phyloP scores from a whole-genome alignment of 1,284 basidiomycete species.

The Coniophora puteana region DNA sequence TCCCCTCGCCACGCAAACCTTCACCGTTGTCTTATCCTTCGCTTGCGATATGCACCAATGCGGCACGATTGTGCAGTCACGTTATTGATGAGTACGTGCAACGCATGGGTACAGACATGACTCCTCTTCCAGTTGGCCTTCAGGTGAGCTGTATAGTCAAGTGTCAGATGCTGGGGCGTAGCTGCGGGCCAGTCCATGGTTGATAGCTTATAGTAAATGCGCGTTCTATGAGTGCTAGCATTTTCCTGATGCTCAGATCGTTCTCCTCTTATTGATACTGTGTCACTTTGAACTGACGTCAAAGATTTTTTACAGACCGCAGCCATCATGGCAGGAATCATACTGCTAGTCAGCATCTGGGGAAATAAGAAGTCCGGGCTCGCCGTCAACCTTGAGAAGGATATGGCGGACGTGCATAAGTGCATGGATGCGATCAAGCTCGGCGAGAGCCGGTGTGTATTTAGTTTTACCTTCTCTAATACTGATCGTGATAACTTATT shows the following conservation, averaged over 20 bases:
- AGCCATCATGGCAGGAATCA: slow-evolving; percentile 45
- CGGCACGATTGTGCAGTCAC: slow-evolving; percentile 75
- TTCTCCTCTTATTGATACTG: slow-evolving; percentile 11
- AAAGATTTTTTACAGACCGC: slow-evolving; percentile 24
- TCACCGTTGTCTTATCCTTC: slow-evolving; percentile 64
- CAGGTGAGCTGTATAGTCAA: too few species aligned
- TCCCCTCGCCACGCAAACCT: slow-evolving; percentile 60
- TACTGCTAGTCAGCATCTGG: slow-evolving; percentile 54
- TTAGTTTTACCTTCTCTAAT: not conserved
- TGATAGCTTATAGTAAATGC: too few species aligned
- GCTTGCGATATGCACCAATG: slow-evolving; percentile 81
- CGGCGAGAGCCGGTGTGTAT: slow-evolving; percentile 28
- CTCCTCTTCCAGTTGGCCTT: slow-evolving; percentile 45
- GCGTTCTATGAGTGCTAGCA: slow-evolving; percentile 8
- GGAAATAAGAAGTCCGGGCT: slow-evolving; percentile 48
- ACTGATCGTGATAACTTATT: not conserved
- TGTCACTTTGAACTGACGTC: too few species aligned
- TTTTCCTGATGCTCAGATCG: slow-evolving; percentile 7
- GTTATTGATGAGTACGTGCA: slow-evolving; percentile 56
- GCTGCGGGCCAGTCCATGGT: too few species aligned
- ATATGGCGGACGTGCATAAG: slow-evolving; percentile 60
- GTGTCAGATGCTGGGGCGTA: too few species aligned
- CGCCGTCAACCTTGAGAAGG: slow-evolving; percentile 43
- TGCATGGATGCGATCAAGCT: slow-evolving; percentile 50
- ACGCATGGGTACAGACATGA: slow-evolving; percentile 25